Base-by-base conservation (phyloP, 2,329 filamentous ascomycete species). In the Atkinsonella hypoxylon region DNA sequence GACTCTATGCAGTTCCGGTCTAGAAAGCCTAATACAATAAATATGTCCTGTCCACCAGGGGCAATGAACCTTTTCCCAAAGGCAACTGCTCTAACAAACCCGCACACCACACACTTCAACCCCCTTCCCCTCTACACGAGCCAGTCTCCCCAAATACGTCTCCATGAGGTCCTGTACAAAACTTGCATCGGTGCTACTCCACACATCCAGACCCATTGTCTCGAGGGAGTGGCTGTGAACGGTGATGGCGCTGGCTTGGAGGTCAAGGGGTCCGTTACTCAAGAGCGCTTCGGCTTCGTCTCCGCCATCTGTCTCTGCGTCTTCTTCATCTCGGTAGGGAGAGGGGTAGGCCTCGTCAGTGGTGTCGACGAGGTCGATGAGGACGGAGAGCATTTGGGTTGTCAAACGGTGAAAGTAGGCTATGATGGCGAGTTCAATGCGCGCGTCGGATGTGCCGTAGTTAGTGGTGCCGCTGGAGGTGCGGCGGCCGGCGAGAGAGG, bases 391-490 rank as follows among this genome's bases (percentile, higher is more conserved):
- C 42, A 88, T 74, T 57, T 79, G 73, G 2, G 78, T 77, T 0
- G 87, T 89, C 48, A 89, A 72, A 1, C 86, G 79, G 66, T 90
- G 87, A 65, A 91, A 91, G 65, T 89, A 93, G 1, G 85, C 83
- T 50, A 90, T 86, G 47, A 89, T 78, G 40, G 83, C 79, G 54
- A 88, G 81, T 61, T 89, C 84, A 11, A 78, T 63, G 45, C 70
- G 65, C 43, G 76, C 68, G 12, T 64, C 32, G 20, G 49, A 40
- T 18, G 45, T 15, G 34, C 43, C 10, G 17, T n/a, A 9, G 13
- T 31, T 20, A 31, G 18, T 31, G 45, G 13, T 18, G 34, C 34
- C 34, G 30, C 31, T 63, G 7, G 59, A 60, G 4, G 59, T 59
- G 48, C 66, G 66, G 43, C 64, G 64, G 39, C 62, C 68, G 22